Percentiles rank a stretch among this genome's conserved stretches.
Conservation (phyloP, 1,139 yeast species). For the Taphrina confusa region DNA sequence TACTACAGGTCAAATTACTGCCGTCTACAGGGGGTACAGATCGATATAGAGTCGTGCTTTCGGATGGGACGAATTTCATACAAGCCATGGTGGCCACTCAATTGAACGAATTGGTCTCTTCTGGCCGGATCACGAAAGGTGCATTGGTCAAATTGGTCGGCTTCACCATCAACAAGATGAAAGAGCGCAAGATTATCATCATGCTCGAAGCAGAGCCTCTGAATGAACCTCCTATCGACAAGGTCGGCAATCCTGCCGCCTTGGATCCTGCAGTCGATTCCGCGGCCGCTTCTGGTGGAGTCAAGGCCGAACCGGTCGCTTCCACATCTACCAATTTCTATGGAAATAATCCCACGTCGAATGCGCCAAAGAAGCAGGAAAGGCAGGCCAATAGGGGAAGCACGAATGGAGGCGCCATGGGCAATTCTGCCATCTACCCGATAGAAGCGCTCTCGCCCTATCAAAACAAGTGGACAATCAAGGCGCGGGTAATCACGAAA, state of each 20-base stretch:
- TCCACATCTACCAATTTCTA: slow-evolving; percentile 35
- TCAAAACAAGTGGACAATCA: slow-evolving; percentile 86
- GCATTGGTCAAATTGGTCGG: slow-evolving; percentile 38
- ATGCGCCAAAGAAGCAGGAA: slow-evolving; percentile 20
- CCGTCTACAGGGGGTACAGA: slow-evolving; percentile 34
- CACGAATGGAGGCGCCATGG: slow-evolving; percentile 2
- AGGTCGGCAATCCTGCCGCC: slow-evolving; percentile 37
- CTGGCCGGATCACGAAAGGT: slow-evolving; percentile 37
- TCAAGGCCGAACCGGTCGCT: slow-evolving; percentile 29
- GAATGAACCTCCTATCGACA: slow-evolving; percentile 37
- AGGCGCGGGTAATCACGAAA: slow-evolving; percentile 85
- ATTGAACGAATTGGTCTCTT: slow-evolving; percentile 36
- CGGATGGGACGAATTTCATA: slow-evolving; percentile 40
- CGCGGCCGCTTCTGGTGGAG: slow-evolving; percentile 17
- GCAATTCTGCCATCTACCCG: slow-evolving; percentile 54
- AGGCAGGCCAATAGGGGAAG: background rate
- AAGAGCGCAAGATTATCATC: slow-evolving; percentile 36
- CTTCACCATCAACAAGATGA: slow-evolving; percentile 38
- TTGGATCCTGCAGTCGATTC: slow-evolving; percentile 16
- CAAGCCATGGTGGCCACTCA: slow-evolving; percentile 41
- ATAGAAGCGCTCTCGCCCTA: slow-evolving; percentile 91
- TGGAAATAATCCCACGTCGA: slow-evolving; percentile 29
- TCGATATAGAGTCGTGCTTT: slow-evolving; percentile 40
- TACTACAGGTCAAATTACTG: slow-evolving; percentile 40
- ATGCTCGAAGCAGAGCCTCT: slow-evolving; percentile 37